A percentile compares a stretch with the other conserved stretches of the same genome.
Conservation (phyloP, 2,329 filamentous ascomycete species). For the Mollisia scopiformis region DNA sequence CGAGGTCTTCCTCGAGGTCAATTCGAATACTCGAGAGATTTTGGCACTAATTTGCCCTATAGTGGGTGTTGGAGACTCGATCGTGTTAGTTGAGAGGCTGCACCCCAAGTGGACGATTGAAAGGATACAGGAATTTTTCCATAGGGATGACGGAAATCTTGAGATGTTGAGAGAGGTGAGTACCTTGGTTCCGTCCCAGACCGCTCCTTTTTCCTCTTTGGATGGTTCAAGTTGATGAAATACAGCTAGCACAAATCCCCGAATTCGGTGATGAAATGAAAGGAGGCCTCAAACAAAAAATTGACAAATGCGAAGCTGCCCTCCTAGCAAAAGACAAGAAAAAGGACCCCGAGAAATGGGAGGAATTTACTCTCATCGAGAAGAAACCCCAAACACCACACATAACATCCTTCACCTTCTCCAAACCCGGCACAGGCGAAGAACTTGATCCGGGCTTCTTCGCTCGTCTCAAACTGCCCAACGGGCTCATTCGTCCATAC, state of each 20-base stretch:
- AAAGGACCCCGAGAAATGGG: slow-evolving; percentile 38
- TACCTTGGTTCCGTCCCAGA: too few species aligned
- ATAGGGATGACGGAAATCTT: slow-evolving; percentile 52
- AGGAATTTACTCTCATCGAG: slow-evolving; percentile 45
- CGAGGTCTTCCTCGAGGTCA: too few species aligned
- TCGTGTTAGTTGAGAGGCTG: slow-evolving; percentile 56
- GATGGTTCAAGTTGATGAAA: slow-evolving; percentile 2
- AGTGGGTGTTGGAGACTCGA: slow-evolving; percentile 59
- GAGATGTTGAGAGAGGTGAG: slow-evolving; percentile 50
- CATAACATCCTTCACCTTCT: slow-evolving; percentile 55
- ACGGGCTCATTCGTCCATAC: slow-evolving; percentile 60
- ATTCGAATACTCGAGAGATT: too few species aligned
- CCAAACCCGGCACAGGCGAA: slow-evolving; percentile 43
- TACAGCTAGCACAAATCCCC: slow-evolving; percentile 39
- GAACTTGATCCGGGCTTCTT: slow-evolving; percentile 52
- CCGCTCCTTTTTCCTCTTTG: too few species aligned
- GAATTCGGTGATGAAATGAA: slow-evolving; percentile 46
- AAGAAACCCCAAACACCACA: slow-evolving; percentile 54
- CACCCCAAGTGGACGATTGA: slow-evolving; percentile 66
- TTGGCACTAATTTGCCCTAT: too few species aligned
- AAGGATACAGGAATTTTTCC: slow-evolving; percentile 64
- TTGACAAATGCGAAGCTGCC: slow-evolving; percentile 47
- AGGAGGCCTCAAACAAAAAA: slow-evolving; percentile 53
- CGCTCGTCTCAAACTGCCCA: slow-evolving; percentile 58
- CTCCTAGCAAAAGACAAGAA: slow-evolving; percentile 31